Percentiles rank a stretch among this genome's conserved stretches.
phyloP scores from a whole-genome alignment of 1,139 yeast species.

The Blastobotrys apis region DNA sequence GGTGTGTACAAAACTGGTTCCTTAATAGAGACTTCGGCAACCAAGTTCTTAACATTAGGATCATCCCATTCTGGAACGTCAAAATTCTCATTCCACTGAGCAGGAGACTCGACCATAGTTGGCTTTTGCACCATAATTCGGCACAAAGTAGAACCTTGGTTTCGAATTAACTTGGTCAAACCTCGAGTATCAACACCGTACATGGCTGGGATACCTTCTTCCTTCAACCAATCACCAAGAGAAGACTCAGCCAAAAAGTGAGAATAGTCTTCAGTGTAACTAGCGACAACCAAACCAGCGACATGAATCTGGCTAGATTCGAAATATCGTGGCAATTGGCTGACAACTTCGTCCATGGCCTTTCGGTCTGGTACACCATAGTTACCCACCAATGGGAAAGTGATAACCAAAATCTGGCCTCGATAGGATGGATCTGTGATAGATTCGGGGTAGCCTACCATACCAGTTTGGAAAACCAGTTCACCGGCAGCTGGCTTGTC shows the following conservation, averaged over 20 bases:
- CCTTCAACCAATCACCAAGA: conserved; percentile 88
- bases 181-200: conserved; percentile 98
- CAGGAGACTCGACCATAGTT: conserved; percentile 39
- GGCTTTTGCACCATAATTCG: conserved; percentile 63
- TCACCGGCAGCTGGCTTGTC: conserved; percentile 89
- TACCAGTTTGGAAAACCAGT: conserved; percentile 98
- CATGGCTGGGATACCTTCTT: conserved; percentile 89
- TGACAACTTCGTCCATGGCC: conserved; percentile 66
- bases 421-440: conserved; percentile 98
- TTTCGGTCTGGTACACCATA: conserved; percentile 97
- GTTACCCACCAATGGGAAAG: conserved; percentile 96
- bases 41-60: conserved; percentile 88
- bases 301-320: conserved; percentile 89
- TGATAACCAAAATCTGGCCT: conserved; percentile 95
- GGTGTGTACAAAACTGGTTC: conserved; percentile 74
- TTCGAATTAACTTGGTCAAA: conserved; percentile 88
- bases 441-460: conserved; percentile 99
- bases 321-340: conserved; percentile 81
- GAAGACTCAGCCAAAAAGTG: conserved; percentile 92
- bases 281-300: conserved; percentile 96
- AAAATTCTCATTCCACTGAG: conserved; percentile 57
- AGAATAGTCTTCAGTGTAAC: conserved; percentile 93
- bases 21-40: conserved; percentile 79
- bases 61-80: conserved; percentile 85
- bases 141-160: conserved; percentile 89